Evolutionary conservation across 1,139 yeast genomes (phyloP).

Genomic region (Blastobotrys elegans): DNA sequence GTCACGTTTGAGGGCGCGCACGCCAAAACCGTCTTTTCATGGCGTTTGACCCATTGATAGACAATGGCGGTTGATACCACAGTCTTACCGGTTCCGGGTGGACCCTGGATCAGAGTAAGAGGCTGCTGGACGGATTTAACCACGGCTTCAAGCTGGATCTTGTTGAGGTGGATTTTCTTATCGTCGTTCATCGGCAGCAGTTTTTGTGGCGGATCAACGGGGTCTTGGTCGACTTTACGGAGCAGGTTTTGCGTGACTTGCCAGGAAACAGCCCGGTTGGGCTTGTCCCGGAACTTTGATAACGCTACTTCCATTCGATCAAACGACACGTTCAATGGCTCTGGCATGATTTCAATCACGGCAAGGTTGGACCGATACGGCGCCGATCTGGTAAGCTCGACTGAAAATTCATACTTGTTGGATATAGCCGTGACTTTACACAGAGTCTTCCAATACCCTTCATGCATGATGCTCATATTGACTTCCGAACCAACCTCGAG

Average conservation of each 20-base stretch:
- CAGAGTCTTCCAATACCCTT: not conserved
- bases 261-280: too few relatives aligned
- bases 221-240: too few relatives aligned
- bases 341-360: not conserved
- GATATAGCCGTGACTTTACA: too few relatives aligned
- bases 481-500: not conserved
- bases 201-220: too few relatives aligned
- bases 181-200: too few relatives aligned
- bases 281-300: not conserved
- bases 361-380: too few relatives aligned
- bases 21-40: conserved; percentile 57
- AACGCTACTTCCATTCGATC: conserved; percentile 2
- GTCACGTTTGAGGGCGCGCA: conserved; percentile 97
- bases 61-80: conserved; percentile 89
- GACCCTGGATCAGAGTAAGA: conserved; percentile 86
- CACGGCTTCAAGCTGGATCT: conserved; percentile 76
- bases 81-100: conserved; percentile 96
- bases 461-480: not conserved
- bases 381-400: too few relatives aligned
- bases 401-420: too few relatives aligned
- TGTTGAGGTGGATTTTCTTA: too few relatives aligned
- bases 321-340: not conserved
- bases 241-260: too few relatives aligned
- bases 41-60: conserved; percentile 61
- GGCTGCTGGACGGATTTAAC: conserved; percentile 66